These are phyloP conservation scores for Diaporthe citriasiana DNA, from an alignment of 2,329 filamentous ascomycete species.

Conservation along the genomic window DNA sequence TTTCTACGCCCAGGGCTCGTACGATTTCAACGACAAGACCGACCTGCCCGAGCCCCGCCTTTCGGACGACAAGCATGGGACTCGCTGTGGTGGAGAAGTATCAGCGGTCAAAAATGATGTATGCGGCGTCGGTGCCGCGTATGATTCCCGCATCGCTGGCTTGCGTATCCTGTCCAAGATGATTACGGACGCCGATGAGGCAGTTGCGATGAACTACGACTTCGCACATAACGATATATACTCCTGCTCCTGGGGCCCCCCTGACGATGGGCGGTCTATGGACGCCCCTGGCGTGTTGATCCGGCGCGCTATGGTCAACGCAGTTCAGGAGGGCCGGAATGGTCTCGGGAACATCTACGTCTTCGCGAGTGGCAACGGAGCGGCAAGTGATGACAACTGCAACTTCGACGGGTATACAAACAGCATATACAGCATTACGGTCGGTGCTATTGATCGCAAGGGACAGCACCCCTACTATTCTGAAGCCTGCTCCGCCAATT, in stretches of 20 bases:
- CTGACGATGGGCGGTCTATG: constrained; percentile 94
- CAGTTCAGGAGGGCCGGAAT: constrained; percentile 86
- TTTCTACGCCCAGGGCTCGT: constrained; percentile 93
- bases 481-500: constrained; percentile 93
- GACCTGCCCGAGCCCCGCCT: constrained; percentile 86
- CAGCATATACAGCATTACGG: constrained; percentile 98
- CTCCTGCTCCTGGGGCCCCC: constrained; percentile 98
- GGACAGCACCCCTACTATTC: constrained; percentile 96
- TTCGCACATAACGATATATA: constrained; percentile 96
- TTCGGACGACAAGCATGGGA: constrained; percentile 90
- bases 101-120: constrained; percentile 92
- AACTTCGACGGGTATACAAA: constrained; percentile 99
- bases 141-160: constrained; percentile 89
- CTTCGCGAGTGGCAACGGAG: constrained; percentile 96
- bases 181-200: constrained; percentile 94
- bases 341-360: constrained; percentile 94
- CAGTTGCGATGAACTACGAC: constrained; percentile 91
- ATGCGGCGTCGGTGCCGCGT: constrained; percentile 96
- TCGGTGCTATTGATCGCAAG: constrained; percentile 90
- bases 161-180: constrained; percentile 92
- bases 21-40: constrained; percentile 92
- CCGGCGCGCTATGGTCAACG: constrained; percentile 90
- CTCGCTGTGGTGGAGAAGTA: constrained; percentile 94
- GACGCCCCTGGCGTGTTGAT: constrained; percentile 93
- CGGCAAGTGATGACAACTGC: constrained; percentile 90